Evolutionary conservation across 768 basidiomycete genomes (phyloP).

Genomic region (Podaxis sp.): DNA sequence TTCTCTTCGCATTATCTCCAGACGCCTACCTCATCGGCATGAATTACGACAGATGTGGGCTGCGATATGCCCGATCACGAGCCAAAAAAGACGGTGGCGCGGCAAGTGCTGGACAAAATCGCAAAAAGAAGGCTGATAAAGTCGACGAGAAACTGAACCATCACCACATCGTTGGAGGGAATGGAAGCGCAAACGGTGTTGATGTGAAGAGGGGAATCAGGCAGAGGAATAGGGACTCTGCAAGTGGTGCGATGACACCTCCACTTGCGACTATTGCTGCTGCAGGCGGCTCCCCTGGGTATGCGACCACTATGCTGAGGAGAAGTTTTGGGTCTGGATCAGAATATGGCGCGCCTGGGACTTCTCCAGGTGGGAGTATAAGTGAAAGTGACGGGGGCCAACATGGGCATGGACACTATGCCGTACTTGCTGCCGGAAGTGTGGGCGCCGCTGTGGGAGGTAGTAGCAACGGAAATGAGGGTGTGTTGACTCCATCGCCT

Average conservation of each 20-base stretch:
- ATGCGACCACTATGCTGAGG: slow-evolving; percentile 9
- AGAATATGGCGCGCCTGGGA: slow-evolving; percentile 5
- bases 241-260: slow-evolving; percentile 7
- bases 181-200: neutral
- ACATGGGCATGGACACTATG: slow-evolving; percentile 11
- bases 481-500: slow-evolving; percentile 51
- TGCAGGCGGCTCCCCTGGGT: slow-evolving; percentile 9
- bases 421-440: neutral
- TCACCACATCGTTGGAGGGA: slow-evolving; percentile 9
- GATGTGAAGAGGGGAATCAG: slow-evolving; percentile 35
- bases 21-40: neutral
- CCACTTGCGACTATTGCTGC: slow-evolving; percentile 11
- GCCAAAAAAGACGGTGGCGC: slow-evolving; percentile 82
- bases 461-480: slow-evolving; percentile 2
- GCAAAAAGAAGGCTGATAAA: slow-evolving; percentile 56
- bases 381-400: slow-evolving; percentile 2
- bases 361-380: slow-evolving; percentile 6
- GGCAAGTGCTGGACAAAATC: slow-evolving; percentile 48
- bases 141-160: neutral
- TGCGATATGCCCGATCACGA: slow-evolving; percentile 82
- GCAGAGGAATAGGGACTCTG: neutral
- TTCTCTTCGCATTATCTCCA: slow-evolving; percentile 11
- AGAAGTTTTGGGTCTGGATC: slow-evolving; percentile 12
- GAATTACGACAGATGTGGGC: slow-evolving; percentile 58
- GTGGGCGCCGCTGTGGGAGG: slow-evolving; percentile 4